Base-by-base conservation (phyloP, 495 filamentous ascomycete species). In the Penicillium arizonense region DNA sequence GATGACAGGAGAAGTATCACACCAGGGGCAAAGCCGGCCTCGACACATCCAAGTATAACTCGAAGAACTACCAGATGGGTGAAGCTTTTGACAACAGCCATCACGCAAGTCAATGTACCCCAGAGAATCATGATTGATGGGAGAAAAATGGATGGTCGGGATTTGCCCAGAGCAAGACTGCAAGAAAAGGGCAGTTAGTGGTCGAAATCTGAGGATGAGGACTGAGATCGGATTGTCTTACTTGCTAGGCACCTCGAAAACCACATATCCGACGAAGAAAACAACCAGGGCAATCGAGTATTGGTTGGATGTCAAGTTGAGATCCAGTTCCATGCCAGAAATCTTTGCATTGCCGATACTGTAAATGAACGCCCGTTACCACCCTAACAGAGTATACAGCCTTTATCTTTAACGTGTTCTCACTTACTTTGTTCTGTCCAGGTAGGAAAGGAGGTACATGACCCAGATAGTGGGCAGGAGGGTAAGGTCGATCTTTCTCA, bases 391-490 rank as follows among this genome's bases (percentile, higher is more conserved):
- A 43, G 12, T 14, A 21, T 10, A 43, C 5, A 0, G 10, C 38
- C 14, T 40, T 2, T 14, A 43, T 18, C 18, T 18, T 18, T 18
- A 18, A 1, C 18, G 18, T 18, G 18, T 18, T 18, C 18, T 18
- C 18, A 43, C 23, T 13, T 24, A 43, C 40, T 43, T 43, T 6
- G 40, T 43, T 10, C 40, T 18, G 23, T 43, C 79, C 46, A 77
- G 57, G 32, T 72, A 77, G 43, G 75, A 76, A 7, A 82, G 59
- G 48, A 78, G 71, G 43, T 81, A 81, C 77, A 80, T 78, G 35
- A 70, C 32, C 67, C 75, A 80, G 30, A 80, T 65, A 8, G 64
- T 69, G 28, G 74, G 75, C 68, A 82, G 69, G 24, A 82, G 73
- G 39, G 64, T 75, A 28, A 62, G 47, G 53, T 80, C 78, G n/a